A percentile compares a stretch with the other conserved stretches of the same genome.
Evolutionary conservation across 192 early-diverging fungal genomes (phyloP).

Genomic region (Coemansia sp.): DNA sequence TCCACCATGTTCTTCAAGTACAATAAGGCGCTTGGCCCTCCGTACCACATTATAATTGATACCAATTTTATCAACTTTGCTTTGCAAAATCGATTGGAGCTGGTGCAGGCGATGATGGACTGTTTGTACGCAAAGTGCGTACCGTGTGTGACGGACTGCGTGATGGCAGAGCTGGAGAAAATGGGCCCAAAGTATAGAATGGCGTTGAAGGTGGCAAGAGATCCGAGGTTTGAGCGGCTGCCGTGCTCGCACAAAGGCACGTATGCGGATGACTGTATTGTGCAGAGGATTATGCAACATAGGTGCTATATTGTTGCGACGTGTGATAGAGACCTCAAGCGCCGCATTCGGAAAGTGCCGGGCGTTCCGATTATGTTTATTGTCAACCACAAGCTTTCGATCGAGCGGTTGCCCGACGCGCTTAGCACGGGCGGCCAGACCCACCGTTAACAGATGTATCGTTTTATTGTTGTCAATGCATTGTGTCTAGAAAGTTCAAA

Average conservation of each 20-base stretch:
- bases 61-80: constrained; percentile 99
- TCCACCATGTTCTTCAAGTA: constrained; percentile 89
- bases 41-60: constrained; percentile 95
- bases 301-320: constrained; percentile 98
- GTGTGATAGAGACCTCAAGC: constrained; percentile 94
- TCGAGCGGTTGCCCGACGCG: constrained; percentile 90
- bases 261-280: constrained; percentile 99
- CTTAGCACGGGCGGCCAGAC: constrained; percentile 3
- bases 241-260: constrained; percentile 97
- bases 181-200: constrained; percentile 94
- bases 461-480: constrained; percentile 8
- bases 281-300: constrained; percentile 89
- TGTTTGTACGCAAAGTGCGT: constrained; percentile 98
- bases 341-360: constrained; percentile 91
- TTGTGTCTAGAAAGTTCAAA: constrained; percentile 9
- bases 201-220: constrained; percentile 88
- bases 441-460: background rate
- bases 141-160: constrained; percentile 98
- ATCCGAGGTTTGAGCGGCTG: constrained; percentile 95
- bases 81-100: constrained; percentile 97
- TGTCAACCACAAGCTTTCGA: constrained; percentile 82
- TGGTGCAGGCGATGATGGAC: constrained; percentile 98
- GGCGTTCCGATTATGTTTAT: constrained; percentile 99
- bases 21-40: constrained; percentile 92
- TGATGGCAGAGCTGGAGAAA: constrained; percentile 98